These are phyloP conservation scores for Cyclotella sp. DNA, from an alignment of 108 stramenopile genomes.

Conservation along the genomic window DNA sequence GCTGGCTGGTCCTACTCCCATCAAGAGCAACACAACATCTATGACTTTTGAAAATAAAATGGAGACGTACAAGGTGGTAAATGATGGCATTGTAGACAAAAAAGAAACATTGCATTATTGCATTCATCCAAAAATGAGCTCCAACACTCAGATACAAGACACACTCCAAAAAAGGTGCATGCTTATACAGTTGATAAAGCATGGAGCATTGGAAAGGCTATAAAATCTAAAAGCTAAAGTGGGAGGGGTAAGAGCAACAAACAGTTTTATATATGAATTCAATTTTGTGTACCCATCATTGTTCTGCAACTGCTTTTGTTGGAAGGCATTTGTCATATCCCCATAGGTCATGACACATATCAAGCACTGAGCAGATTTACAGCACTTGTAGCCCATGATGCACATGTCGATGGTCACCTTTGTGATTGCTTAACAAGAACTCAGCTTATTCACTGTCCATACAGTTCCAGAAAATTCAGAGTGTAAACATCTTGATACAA, in stretches of 20 bases:
- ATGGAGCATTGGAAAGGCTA: neutral
- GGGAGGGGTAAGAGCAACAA: neutral
- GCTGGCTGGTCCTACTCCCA: no score
- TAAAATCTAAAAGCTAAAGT: neutral
- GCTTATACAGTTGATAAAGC: slow-evolving; percentile 3
- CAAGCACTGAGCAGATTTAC: neutral
- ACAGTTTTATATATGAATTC: neutral
- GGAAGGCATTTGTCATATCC: neutral
- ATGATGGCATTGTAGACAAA: no score
- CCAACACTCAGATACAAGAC: neutral
- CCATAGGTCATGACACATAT: neutral
- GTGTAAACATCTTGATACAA: neutral
- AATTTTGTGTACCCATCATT: slow-evolving; percentile 5
- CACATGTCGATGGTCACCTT: neutral
- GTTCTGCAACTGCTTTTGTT: neutral
- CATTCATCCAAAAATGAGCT: no score
- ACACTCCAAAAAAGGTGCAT: neutral
- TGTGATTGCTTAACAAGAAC: no score
- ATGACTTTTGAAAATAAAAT: no score
- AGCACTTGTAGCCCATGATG: slow-evolving; percentile 1
- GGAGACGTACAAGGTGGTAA: no score
- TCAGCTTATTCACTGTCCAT: neutral
- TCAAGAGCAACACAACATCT: no score
- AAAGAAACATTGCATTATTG: no score
- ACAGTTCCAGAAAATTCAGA: neutral